Percentiles rank a stretch among this genome's conserved stretches.
Conservation (phyloP, 768 basidiomycete genomes). For the Rubroboletus pulcherrimus region DNA sequence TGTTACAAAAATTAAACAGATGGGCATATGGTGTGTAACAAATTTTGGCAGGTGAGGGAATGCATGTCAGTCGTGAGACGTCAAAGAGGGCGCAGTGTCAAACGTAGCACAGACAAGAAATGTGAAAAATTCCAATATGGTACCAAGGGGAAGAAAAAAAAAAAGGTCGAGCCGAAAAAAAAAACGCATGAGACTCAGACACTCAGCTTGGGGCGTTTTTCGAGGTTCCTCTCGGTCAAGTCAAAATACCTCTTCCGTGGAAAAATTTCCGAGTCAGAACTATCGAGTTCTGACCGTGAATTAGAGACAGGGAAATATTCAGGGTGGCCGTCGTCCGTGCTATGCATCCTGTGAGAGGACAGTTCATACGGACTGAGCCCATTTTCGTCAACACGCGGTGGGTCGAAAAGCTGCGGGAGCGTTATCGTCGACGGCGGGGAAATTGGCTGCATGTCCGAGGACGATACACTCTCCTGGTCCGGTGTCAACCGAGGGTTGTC, state of each 20-base stretch:
- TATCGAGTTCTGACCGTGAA: conserved; percentile 33
- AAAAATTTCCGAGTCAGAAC: conserved; percentile 25
- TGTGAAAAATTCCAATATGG: background rate
- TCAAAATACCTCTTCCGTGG: conserved; percentile 23
- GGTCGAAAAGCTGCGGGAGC: conserved; percentile 27
- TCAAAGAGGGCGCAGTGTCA: conserved; percentile 17
- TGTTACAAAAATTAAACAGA: conserved; percentile 32
- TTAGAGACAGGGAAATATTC: conserved; percentile 36
- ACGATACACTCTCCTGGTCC: conserved; percentile 31
- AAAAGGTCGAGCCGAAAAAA: conserved; percentile 1
- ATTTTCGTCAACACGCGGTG: conserved; percentile 21
- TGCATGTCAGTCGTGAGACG: conserved; percentile 28
- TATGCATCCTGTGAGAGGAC: conserved; percentile 15
- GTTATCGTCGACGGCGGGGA: conserved; percentile 29
- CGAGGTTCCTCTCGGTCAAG: conserved; percentile 17
- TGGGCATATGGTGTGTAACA: conserved; percentile 25
- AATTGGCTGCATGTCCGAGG: conserved; percentile 32
- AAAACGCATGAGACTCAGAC: conserved; percentile 16
- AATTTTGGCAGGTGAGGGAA: conserved; percentile 11
- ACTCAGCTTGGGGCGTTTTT: conserved; percentile 29
- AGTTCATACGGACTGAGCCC: conserved; percentile 28
- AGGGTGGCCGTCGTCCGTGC: conserved; percentile 23
- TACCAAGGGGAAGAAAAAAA: conserved; percentile 4
- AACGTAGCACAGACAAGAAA: conserved; percentile 2
- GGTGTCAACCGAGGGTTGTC: conserved; percentile 33